phyloP scores from a whole-genome alignment of 768 basidiomycete genomes.

The Psilocybe cyanescens region DNA sequence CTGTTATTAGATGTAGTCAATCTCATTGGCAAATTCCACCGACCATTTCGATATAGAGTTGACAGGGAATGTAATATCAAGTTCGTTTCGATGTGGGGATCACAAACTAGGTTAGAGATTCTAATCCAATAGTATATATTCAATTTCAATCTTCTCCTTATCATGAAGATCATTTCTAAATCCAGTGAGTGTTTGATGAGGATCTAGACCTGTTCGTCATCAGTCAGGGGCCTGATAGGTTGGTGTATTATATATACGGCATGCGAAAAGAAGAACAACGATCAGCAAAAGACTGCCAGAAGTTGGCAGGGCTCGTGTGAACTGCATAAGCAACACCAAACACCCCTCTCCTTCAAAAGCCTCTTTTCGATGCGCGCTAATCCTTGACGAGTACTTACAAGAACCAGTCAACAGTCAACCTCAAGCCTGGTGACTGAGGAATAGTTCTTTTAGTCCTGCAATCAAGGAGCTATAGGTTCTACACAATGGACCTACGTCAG shows the following conservation, averaged over 20 bases:
- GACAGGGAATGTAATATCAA: not conserved
- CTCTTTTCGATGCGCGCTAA: slow-evolving; percentile 14
- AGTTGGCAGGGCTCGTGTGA: slow-evolving; percentile 4
- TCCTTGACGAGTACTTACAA: slow-evolving; percentile 18
- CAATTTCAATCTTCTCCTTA: not conserved
- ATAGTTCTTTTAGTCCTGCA: slow-evolving; percentile 19
- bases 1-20: not conserved
- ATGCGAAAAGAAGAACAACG: not conserved
- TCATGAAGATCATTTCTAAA: not conserved
- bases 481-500: slow-evolving; percentile 29
- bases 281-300: not conserved
- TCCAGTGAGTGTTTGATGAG: not conserved
- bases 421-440: slow-evolving; percentile 11
- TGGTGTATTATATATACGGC: not conserved
- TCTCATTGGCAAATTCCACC: not conserved
- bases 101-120: not conserved
- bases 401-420: slow-evolving; percentile 19
- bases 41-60: slow-evolving; percentile 11
- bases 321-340: slow-evolving; percentile 9
- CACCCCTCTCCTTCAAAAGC: slow-evolving; percentile 4
- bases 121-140: not conserved
- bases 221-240: not conserved
- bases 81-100: not conserved
- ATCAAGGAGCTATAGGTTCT: not conserved
- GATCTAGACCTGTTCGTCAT: not conserved